These are phyloP conservation scores for Rosa lucieae DNA, from an alignment of 306 rosid genomes.

Conservation along the genomic window DNA sequence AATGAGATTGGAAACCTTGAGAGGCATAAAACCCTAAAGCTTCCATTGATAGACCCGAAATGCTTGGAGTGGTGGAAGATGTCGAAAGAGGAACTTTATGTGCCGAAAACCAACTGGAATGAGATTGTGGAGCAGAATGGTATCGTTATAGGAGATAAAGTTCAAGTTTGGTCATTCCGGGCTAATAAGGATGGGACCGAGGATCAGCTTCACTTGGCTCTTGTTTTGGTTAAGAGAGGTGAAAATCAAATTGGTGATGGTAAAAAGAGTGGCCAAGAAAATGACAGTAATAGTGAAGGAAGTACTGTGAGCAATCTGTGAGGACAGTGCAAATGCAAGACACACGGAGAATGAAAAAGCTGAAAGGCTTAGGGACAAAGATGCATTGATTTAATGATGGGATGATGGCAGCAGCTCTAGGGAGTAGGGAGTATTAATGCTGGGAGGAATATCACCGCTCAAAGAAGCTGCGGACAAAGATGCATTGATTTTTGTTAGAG, in stretches of 20 bases:
- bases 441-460: too few species aligned
- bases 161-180: constrained; percentile 11
- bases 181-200: background rate
- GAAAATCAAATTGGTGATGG: background rate
- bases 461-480: too few species aligned
- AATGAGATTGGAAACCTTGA: background rate
- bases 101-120: background rate
- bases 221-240: constrained; percentile 3
- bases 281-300: background rate
- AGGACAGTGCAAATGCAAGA: background rate
- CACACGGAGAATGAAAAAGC: background rate
- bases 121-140: background rate
- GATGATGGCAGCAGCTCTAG: too few species aligned
- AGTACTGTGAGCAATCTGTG: background rate
- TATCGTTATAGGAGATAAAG: background rate
- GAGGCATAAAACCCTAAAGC: background rate
- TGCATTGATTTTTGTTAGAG: background rate
- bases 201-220: constrained; percentile 1
- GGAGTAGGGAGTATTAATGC: too few species aligned
- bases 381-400: too few species aligned
- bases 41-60: background rate
- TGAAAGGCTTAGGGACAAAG: too few species aligned
- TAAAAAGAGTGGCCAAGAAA: background rate
- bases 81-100: background rate
- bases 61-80: background rate